phyloP scores from a whole-genome alignment of 768 basidiomycete genomes.

The Mrakia frigida region DNA sequence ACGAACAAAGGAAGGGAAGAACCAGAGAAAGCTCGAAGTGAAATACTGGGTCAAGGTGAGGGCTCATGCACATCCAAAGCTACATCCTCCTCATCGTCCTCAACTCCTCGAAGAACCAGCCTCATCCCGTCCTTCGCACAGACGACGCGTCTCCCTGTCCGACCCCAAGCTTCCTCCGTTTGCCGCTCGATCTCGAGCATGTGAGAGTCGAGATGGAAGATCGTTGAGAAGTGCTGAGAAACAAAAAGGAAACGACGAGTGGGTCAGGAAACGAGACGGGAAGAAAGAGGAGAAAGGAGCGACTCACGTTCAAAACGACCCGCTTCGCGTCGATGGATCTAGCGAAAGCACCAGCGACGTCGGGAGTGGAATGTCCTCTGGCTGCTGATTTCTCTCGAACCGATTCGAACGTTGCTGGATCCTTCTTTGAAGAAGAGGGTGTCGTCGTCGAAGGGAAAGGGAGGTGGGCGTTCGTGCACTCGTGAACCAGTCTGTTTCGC shows the following conservation, averaged over 20 bases:
- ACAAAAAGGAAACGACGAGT: background rate
- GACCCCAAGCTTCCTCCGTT: slow-evolving; percentile 2
- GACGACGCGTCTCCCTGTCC: background rate
- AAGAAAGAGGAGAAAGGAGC: background rate
- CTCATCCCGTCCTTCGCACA: slow-evolving; percentile 24
- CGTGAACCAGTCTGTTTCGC: slow-evolving; percentile 68
- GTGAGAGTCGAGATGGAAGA: slow-evolving; percentile 3
- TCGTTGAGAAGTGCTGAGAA: slow-evolving; percentile 25
- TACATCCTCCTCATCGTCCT: background rate
- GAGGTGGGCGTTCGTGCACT: slow-evolving; percentile 72
- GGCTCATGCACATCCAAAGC: background rate
- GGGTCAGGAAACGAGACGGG: background rate
- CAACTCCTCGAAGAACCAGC: background rate
- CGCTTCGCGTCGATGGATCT: slow-evolving; percentile 55
- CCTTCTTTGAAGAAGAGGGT: slow-evolving; percentile 38
- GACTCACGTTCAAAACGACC: slow-evolving; percentile 64
- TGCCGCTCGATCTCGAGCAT: slow-evolving; percentile 19
- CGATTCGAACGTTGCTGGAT: slow-evolving; percentile 44
- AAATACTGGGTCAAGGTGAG: background rate
- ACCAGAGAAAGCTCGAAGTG: no score
- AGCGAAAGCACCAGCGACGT: slow-evolving; percentile 73
- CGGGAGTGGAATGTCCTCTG: slow-evolving; percentile 72
- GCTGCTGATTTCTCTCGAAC: slow-evolving; percentile 59
- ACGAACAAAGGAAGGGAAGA: no score
- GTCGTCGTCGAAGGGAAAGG: no score